Evolutionary conservation across 805 yeast genomes (phyloP).

Genomic region (Saccharomycopsis sp.): DNA sequence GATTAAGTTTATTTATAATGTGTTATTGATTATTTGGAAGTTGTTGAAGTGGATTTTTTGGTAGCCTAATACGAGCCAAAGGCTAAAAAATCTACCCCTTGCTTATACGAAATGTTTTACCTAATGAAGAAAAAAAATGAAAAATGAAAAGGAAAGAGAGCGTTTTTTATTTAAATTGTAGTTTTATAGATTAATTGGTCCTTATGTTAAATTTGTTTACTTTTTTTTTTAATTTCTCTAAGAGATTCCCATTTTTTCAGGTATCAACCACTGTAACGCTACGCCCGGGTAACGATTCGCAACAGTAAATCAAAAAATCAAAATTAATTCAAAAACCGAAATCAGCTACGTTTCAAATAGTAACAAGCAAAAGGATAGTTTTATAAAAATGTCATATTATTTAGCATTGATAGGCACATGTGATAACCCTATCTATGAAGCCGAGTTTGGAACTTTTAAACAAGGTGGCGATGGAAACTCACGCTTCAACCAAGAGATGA

Average conservation of each 20-base stretch:
- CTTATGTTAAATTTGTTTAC: too few species aligned
- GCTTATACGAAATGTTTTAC: too few species aligned
- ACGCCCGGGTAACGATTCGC: too few species aligned
- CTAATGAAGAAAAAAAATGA: neutral
- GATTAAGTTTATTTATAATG: slow-evolving; percentile 3
- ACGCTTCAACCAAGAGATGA: slow-evolving; percentile 57
- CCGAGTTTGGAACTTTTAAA: slow-evolving; percentile 73
- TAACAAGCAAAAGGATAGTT: slow-evolving; percentile 10
- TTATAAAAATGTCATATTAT: slow-evolving; percentile 60
- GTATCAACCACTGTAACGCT: too few species aligned
- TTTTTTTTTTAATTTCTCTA: too few species aligned
- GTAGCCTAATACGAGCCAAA: slow-evolving; percentile 23
- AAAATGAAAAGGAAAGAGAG: neutral
- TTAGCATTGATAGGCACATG: slow-evolving; percentile 81
- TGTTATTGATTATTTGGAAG: neutral
- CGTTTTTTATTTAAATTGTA: neutral
- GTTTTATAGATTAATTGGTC: too few species aligned
- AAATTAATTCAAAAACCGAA: slow-evolving; percentile 7
- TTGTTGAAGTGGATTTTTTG: slow-evolving; percentile 24
- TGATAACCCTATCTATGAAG: slow-evolving; percentile 82
- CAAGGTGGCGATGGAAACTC: slow-evolving; percentile 60
- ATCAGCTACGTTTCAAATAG: slow-evolving; percentile 9
- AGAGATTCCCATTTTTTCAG: too few species aligned
- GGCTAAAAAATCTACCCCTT: too few species aligned
- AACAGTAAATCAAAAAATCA: neutral